Conservation (phyloP, 306 rosid genomes). For the Dryas drummondii region DNA sequence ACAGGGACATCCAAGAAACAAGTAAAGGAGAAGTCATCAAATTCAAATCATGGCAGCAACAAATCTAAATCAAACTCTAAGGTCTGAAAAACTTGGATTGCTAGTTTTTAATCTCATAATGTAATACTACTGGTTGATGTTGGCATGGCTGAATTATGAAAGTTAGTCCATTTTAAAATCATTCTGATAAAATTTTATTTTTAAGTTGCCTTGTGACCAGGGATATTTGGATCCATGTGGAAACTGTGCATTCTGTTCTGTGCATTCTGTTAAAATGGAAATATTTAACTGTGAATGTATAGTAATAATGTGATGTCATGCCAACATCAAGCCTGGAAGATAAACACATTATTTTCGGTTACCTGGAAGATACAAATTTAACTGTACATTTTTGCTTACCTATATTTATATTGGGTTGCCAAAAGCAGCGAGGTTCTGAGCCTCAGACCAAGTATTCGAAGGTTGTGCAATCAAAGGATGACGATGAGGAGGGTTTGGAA, state of each 20-base stretch:
- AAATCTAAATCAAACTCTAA: conserved; percentile 65
- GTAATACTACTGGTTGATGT: neutral
- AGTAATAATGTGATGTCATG: neutral
- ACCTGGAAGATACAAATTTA: neutral
- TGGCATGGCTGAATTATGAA: neutral
- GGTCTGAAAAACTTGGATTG: conserved; percentile 36
- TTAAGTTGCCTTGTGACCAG: neutral
- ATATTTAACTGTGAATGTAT: neutral
- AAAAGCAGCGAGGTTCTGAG: conserved; percentile 59
- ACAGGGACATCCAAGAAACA: conserved; percentile 68
- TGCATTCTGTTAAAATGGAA: neutral
- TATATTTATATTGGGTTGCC: conserved; percentile 22
- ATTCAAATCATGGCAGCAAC: conserved; percentile 65
- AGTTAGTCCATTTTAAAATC: neutral
- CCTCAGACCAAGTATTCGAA: conserved; percentile 48
- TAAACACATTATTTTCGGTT: neutral
- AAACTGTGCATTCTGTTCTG: neutral
- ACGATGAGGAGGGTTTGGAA: conserved; percentile 52
- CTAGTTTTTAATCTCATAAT: neutral
- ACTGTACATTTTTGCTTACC: neutral
- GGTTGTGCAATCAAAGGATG: conserved; percentile 43
- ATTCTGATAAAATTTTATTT: too few relatives aligned
- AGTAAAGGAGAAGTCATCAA: conserved; percentile 68
- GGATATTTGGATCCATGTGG: neutral
- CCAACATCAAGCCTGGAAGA: neutral